These are phyloP conservation scores for Mucor plumbeus DNA, from an alignment of 371 early-diverging fungal genomes.

Conservation along the genomic window DNA sequence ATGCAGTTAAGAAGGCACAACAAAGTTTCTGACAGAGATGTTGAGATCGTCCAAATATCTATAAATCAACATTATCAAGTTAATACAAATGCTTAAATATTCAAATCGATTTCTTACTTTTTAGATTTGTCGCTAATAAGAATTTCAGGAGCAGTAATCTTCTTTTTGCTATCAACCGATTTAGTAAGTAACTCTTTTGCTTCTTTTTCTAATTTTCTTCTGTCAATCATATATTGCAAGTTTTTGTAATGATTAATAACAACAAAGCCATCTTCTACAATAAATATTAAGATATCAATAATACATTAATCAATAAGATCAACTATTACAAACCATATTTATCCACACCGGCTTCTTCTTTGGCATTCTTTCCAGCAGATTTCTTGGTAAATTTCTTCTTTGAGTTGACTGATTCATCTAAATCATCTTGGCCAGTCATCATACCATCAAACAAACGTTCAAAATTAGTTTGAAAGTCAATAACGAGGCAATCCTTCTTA, in stretches of 20 bases:
- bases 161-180: background rate
- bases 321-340: background rate
- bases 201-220: background rate
- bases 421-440: background rate
- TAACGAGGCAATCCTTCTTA: slow-evolving; percentile 80
- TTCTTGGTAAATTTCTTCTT: background rate
- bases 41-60: background rate
- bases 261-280: background rate
- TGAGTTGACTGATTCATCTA: background rate
- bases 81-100: background rate
- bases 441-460: slow-evolving; percentile 14
- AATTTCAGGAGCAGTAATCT: background rate
- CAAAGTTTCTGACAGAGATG: background rate
- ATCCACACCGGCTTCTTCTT: background rate
- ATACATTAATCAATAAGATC: no score
- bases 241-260: background rate
- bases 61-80: background rate
- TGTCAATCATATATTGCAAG: background rate
- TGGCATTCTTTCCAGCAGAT: background rate
- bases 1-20: background rate
- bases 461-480: slow-evolving; percentile 84
- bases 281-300: background rate
- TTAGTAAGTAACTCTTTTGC: background rate
- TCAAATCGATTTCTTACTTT: background rate
- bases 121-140: background rate